Evolutionary conservation across 2,329 filamentous ascomycete species (phyloP), one percentile per base, ranked within the genome.

Genomic region (Thielaviopsis ethacetica): DNA sequence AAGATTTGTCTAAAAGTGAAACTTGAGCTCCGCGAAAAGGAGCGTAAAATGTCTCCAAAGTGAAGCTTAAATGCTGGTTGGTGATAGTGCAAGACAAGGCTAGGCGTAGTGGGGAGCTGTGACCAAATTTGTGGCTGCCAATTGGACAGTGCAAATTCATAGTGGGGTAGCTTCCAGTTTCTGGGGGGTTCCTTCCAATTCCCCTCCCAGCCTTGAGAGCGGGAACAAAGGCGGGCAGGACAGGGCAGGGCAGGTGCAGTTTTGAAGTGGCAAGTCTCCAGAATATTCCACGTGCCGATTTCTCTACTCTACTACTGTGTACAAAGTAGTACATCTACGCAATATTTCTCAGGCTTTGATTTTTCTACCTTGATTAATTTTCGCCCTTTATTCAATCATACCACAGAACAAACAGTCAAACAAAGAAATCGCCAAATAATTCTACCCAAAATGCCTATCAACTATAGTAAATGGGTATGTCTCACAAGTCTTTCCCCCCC

Each of bases 381-480:
- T 17, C 15, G 2, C 2, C 17, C 38, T 44, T n/a, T 44, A 9
- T 9, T 34, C 2, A 2, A 34, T 34, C n/a, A 34, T 12, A 34
- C 38, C 21, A 26, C 34, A 55, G 6, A 15, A 22, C n/a, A n/a
- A n/a, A n/a, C n/a, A n/a, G n/a, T n/a, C n/a, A n/a, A n/a, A n/a
- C n/a, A 15, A 26, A 34, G 62, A 56, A 58, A 58, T 63, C 58
- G 56, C 56, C 58, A 57, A n/a, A n/a, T n/a, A n/a, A 34, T 61
- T 62, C 62, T 58, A 65, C 67, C 59, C 60, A 68, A 64, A 19
- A 78, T 79, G 76, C 75, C 76, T 60, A 71, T 79, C 54, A 76
- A 80, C 62, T 79, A 85, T 70, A 85, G 81, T 72, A 86, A 86
- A 75, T 86, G 83, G 83, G 81, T 83, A 70, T 62, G 75, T 68